Evolutionary conservation across 257 asterid species (phyloP).

Genomic region (Thymus mandschuricus): DNA sequence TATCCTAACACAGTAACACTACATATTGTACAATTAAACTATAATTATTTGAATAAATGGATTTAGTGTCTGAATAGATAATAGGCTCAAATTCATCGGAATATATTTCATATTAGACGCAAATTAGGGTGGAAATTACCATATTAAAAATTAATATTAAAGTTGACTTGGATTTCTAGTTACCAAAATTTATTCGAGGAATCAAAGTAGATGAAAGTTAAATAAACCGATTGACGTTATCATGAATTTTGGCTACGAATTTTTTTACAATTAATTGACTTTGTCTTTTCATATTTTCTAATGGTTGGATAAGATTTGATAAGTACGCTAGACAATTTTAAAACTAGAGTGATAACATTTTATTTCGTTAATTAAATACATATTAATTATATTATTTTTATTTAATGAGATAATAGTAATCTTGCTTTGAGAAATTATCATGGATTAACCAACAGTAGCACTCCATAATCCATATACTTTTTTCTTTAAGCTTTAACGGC

Average conservation of each 20-base stretch:
- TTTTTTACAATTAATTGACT: slow-evolving; percentile 28
- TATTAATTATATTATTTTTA: too few relatives aligned
- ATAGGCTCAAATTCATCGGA: too few relatives aligned
- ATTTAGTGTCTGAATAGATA: too few relatives aligned
- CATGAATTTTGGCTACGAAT: slow-evolving; percentile 25
- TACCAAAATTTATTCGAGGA: slow-evolving; percentile 6
- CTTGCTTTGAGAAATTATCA: neutral
- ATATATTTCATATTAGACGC: too few relatives aligned
- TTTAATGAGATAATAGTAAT: too few relatives aligned
- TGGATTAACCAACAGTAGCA: slow-evolving; percentile 8
- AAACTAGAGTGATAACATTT: neutral
- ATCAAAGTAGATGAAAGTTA: slow-evolving; percentile 20
- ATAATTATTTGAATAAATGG: too few relatives aligned
- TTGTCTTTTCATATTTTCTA: neutral
- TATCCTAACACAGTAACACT: neutral
- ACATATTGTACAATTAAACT: too few relatives aligned
- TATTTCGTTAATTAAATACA: too few relatives aligned
- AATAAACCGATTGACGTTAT: slow-evolving; percentile 14
- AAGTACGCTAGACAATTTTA: slow-evolving; percentile 7
- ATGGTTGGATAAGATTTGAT: slow-evolving; percentile 14
- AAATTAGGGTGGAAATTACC: too few relatives aligned
- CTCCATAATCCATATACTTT: too few relatives aligned
- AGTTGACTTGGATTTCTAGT: neutral
- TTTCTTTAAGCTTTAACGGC: too few relatives aligned
- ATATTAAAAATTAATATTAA: neutral